A percentile compares a stretch with the other conserved stretches of the same genome.
phyloP scores from a whole-genome alignment of 2,329 filamentous ascomycete genomes.

The Colletotrichum coccodes region DNA sequence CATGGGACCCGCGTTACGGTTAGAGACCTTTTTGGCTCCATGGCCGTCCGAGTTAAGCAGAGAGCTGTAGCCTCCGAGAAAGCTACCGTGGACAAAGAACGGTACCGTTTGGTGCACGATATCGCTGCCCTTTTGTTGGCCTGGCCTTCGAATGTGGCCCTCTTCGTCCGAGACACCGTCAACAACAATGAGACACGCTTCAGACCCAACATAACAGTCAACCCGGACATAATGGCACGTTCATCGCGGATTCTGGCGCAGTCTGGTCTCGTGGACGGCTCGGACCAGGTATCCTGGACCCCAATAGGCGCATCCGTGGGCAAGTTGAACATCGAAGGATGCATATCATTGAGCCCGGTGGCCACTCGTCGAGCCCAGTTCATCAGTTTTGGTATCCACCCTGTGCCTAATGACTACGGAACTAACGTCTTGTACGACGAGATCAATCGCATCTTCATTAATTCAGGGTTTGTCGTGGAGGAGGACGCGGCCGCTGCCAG shows the following conservation, averaged over 20 bases:
- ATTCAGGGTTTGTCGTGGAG: constrained; percentile 80
- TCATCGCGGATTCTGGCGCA: constrained; percentile 68
- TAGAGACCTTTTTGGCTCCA: constrained; percentile 85
- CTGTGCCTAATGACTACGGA: constrained; percentile 65
- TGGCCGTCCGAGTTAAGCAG: constrained; percentile 91
- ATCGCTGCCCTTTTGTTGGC: constrained; percentile 76
- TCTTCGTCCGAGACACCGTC: constrained; percentile 67
- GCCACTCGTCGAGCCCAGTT: constrained; percentile 83
- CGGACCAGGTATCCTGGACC: constrained; percentile 71
- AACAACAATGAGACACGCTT: constrained; percentile 51
- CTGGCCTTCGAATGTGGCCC: constrained; percentile 66
- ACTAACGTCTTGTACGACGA: constrained; percentile 78
- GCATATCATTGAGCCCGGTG: constrained; percentile 76
- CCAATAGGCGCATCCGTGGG: constrained; percentile 73
- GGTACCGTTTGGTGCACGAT: constrained; percentile 69
- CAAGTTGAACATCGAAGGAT: constrained; percentile 72
- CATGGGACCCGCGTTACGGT: constrained; percentile 83
- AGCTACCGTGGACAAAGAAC: constrained; percentile 67
- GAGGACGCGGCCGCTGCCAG: constrained; percentile 47
- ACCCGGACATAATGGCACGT: neutral
- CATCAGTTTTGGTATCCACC: constrained; percentile 79
- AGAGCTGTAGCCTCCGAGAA: constrained; percentile 67
- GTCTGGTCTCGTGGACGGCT: constrained; percentile 67
- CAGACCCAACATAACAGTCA: constrained; percentile 32
- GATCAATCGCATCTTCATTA: constrained; percentile 80